A percentile compares a stretch with the other conserved stretches of the same genome.
Conservation (phyloP, 2,329 filamentous ascomycete genomes). For the Colletotrichum sp. region DNA sequence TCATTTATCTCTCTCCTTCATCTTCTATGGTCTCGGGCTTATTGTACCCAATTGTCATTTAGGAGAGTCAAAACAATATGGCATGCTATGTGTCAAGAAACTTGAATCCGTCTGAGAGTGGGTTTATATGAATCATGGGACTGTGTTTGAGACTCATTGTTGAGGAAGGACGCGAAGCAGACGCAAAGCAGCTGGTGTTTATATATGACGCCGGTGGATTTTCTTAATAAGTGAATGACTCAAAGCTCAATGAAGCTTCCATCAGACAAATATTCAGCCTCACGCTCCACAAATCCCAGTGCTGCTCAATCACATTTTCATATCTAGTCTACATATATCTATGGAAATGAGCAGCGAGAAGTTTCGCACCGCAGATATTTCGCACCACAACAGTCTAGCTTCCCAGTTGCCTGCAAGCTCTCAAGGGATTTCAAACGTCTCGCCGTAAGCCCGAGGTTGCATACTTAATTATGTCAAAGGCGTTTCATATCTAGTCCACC, state of each 20-base stretch:
- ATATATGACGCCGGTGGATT: fast-evolving
- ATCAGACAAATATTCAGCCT: fast-evolving
- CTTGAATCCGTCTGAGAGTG: neutral
- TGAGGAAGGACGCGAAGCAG: neutral
- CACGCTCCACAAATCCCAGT: neutral
- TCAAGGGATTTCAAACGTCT: fast-evolving
- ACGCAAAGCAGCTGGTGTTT: neutral
- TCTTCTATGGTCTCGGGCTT: neutral
- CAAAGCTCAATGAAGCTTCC: neutral
- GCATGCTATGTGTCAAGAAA: no score
- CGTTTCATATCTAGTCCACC: neutral
- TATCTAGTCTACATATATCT: neutral
- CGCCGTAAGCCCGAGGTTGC: fast-evolving
- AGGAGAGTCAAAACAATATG: no score
- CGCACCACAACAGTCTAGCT: neutral
- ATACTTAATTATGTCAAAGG: fast-evolving
- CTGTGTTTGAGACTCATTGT: neutral
- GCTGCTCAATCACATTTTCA: neutral
- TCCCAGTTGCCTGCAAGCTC: neutral
- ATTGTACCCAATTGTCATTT: fast-evolving
- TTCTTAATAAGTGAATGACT: fast-evolving
- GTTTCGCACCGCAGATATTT: neutral
- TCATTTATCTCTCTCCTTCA: fast-evolving
- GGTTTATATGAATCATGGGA: neutral
- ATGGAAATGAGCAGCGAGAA: neutral